phyloP scores from a whole-genome alignment of 2,329 filamentous ascomycete species.

The Clonostachys solani region DNA sequence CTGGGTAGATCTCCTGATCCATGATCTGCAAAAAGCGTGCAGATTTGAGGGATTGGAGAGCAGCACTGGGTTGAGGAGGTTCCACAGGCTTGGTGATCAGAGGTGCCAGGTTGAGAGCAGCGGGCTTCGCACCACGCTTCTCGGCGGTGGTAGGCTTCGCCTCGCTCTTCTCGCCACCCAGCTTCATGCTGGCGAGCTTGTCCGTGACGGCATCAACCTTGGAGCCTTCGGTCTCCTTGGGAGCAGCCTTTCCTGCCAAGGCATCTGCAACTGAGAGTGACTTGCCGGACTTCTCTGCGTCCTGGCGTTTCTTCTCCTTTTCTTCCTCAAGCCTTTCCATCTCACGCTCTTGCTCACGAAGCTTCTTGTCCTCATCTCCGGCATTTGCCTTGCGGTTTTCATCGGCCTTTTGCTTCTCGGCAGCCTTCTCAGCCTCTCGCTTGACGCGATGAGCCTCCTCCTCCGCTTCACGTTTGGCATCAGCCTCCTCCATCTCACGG shows the following conservation, averaged over 20 bases:
- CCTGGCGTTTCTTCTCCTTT: slow-evolving; percentile 52
- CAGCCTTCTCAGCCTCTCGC: slow-evolving; percentile 35
- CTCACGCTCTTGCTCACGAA: slow-evolving; percentile 69
- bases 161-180: slow-evolving; percentile 35
- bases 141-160: slow-evolving; percentile 49
- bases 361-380: slow-evolving; percentile 58
- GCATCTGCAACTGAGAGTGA: slow-evolving; percentile 46
- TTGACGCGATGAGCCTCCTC: slow-evolving; percentile 43
- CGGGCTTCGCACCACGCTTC: slow-evolving; percentile 71
- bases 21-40: slow-evolving; percentile 83
- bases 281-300: slow-evolving; percentile 45
- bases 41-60: slow-evolving; percentile 88
- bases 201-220: slow-evolving; percentile 33
- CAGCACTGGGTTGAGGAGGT: slow-evolving; percentile 87
- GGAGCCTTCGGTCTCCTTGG: slow-evolving; percentile 20
- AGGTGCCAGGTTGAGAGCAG: slow-evolving; percentile 80
- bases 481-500: slow-evolving; percentile 56
- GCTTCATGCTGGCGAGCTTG: slow-evolving; percentile 48
- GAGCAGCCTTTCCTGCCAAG: slow-evolving; percentile 30
- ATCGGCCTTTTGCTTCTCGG: slow-evolving; percentile 46
- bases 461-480: slow-evolving; percentile 43
- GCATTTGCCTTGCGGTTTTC: slow-evolving; percentile 36
- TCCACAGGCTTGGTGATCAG: slow-evolving; percentile 81
- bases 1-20: slow-evolving; percentile 75
- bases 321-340: slow-evolving; percentile 72